Evolutionary conservation across 108 stramenopile species (phyloP), one percentile per base, ranked within the genome.

Genomic region (Asterionellopsis glacialis): DNA sequence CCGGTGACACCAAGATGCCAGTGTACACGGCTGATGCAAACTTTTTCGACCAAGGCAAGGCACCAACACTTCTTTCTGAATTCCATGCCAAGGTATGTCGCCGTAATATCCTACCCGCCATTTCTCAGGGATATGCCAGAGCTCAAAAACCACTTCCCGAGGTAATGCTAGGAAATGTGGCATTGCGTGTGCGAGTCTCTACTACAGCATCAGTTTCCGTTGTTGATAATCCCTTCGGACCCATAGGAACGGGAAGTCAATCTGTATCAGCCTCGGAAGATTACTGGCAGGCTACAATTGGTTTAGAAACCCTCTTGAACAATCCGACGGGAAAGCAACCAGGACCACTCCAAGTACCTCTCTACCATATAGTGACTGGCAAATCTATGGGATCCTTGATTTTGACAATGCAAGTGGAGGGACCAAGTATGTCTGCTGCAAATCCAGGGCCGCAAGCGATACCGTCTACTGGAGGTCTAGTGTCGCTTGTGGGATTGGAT

Each of bases 401-500:
- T 11, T 26, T 82, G 25, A 55, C 70, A 43, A 67, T 90, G 50
- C 61, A 79, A 43, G 75, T 84, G 9, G 68, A 55, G 19, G 44
- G 67, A 21, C 75, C 78, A 22, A 54, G 55, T 27, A 52, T 19
- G 14, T 11, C 19, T 19, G 56, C 42, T 1, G 16, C 56, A 2
- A 38, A 2, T 16, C 0, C 43, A 1, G 33, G 40, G 4, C 9
- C 23, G 19, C 44, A 22, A 18, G 33, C 13, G 22, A 57, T 56
- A 27, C 60, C 70, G 9, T 51, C 71, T 9, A n/a, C 26, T 12
- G 81, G 72, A 53, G 91, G 87, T 42, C 71, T 92, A 51, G 64
- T 88, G 0, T 67, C 76, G 14, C 57, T 85, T 14, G 72, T 81
- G 6, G 91, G 91, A 27, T 62, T 92, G n/a, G 68, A 79, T 55